Base-by-base conservation (phyloP, 2,329 filamentous ascomycete genomes). In the Alternaria dauci region DNA sequence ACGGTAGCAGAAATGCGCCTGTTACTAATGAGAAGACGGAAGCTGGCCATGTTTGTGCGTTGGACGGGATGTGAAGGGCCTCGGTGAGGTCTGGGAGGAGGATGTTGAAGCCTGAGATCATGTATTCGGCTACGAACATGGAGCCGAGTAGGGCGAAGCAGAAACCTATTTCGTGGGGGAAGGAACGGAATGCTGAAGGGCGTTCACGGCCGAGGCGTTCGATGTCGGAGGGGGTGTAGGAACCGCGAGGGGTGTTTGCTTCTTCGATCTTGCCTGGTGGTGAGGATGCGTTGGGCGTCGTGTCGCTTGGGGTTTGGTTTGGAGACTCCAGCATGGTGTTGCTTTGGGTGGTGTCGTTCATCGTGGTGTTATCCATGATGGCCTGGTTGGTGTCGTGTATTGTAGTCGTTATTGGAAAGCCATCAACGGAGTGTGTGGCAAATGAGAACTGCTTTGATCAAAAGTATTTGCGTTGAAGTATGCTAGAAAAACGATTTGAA, bases 31-130 rank as follows among this genome's bases (percentile, higher is more conserved):
- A 73, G 64, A 79, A 79, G 1, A 76, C 76, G 34, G 73, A 78
- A 12, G 77, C 74, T 1, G 77, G 77, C 77, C 77, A 79, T 51
- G 84, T 84, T 2, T 80, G 79, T 5, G 89, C 88, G 38, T 88
- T 86, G 44, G 88, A 84, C 0, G 91, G 86, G 41, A 95, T 93
- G 39, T 87, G 56, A 4, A 95, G 83, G 1, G 87, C 83, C 11
- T 77, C 72, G 11, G 87, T 81, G 3, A 95, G 76, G 0, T 86
- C 87, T 1, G 92, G 91, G 0, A 94, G 78, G 26, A 94, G 79
- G 60, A 88, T 80, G 59, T 84, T 87, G 71, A 94, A 95, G 32
- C 92, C 92, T 47, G 89, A 91, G 52, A 94, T 86, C 72, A 90
- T 91, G 77, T 89, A 94, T 79, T 94, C 91, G 44, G 85, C 82